Conservation (phyloP, 106 monocot genomes). For the Platanthera guangdongensis region DNA sequence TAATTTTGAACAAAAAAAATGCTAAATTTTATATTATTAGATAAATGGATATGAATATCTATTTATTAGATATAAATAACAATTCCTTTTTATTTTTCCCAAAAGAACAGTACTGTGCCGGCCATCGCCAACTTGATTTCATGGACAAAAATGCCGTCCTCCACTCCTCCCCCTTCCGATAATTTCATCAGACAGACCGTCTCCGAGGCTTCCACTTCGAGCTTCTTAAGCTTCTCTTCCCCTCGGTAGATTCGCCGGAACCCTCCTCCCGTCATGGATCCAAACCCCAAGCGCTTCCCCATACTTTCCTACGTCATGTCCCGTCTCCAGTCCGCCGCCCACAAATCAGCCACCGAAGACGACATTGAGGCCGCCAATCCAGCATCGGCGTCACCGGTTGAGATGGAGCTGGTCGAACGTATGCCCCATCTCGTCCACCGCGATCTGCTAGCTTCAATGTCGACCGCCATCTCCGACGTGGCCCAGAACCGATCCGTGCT, state of each 20-base stretch:
- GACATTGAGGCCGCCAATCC: conserved; percentile 58
- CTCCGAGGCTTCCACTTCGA: background rate
- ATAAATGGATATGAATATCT: too few relatives aligned
- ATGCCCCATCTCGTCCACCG: conserved; percentile 44
- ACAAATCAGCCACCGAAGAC: conserved; percentile 4
- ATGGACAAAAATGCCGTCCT: too few relatives aligned
- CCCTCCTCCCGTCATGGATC: conserved; percentile 44
- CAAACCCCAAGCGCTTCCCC: conserved; percentile 62
- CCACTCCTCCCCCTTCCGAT: too few relatives aligned
- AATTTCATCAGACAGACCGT: too few relatives aligned
- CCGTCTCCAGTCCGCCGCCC: conserved; percentile 32
- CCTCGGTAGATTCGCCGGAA: background rate
- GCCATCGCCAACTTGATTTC: too few relatives aligned
- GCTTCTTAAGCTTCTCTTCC: background rate
- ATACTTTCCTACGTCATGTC: conserved; percentile 86
- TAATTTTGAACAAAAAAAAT: too few relatives aligned
- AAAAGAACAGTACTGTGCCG: too few relatives aligned
- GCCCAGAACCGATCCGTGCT: conserved; percentile 39
- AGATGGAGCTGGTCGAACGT: conserved; percentile 50
- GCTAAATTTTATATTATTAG: too few relatives aligned
- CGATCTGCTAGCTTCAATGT: conserved; percentile 40
- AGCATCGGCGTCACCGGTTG: background rate
- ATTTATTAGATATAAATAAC: too few relatives aligned
- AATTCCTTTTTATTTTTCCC: too few relatives aligned
- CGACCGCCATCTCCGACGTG: conserved; percentile 36